phyloP scores from a whole-genome alignment of 75 land plant genomes.

The Cunninghamia lanceolata region DNA sequence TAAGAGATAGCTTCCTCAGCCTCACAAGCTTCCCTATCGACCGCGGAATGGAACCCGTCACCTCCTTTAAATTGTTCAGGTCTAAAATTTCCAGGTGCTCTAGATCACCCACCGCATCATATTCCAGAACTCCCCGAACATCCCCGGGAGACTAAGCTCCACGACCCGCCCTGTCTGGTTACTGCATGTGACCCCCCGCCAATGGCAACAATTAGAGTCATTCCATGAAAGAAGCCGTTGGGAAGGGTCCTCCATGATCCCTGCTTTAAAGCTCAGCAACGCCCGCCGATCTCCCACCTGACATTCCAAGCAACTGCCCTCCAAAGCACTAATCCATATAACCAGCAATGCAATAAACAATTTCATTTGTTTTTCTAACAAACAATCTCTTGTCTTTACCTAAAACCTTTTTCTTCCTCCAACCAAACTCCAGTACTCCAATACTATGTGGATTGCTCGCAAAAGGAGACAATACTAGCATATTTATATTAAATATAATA shows the following conservation, averaged over 20 bases:
- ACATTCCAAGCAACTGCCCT: not conserved
- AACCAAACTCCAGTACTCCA: no score
- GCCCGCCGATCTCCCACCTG: constrained; percentile 24
- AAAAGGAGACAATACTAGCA: no score
- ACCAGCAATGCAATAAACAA: not conserved
- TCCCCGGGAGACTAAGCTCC: constrained; percentile 31
- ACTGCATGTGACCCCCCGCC: constrained; percentile 51
- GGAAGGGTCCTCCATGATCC: constrained; percentile 32
- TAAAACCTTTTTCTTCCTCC: no score
- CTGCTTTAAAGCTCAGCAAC: constrained; percentile 33
- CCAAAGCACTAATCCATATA: not conserved
- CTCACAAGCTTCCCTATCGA: no score
- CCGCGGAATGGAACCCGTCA: no score
- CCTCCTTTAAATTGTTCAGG: no score
- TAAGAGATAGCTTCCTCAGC: no score
- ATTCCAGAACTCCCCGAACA: constrained; percentile 31
- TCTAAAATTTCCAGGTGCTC: no score
- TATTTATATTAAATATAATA: no score
- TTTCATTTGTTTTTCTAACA: not conserved
- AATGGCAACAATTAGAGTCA: constrained; percentile 18
- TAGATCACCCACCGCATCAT: constrained; percentile 39
- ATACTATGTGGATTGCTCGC: no score
- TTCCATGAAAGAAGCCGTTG: constrained; percentile 34
- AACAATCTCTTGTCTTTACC: no score
- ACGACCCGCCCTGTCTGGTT: constrained; percentile 30